Base-by-base conservation (phyloP, 805 yeast species). In the Kockiozyma suomiensis region DNA sequence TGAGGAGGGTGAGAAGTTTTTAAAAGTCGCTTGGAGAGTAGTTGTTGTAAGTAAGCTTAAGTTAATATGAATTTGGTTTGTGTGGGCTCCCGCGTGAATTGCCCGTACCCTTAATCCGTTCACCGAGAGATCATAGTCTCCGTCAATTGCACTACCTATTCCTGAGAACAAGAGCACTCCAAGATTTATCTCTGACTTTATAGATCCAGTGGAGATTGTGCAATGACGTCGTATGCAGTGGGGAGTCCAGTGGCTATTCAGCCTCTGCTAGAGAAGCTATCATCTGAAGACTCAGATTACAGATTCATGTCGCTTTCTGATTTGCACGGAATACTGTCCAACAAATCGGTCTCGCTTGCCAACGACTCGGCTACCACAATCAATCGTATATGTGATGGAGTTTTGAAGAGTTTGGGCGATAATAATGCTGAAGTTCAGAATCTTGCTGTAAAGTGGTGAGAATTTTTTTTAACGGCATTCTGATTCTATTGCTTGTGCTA, bases 251-350 rank as follows among this genome's bases (percentile, higher is more conserved):
- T 35, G 33, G 60, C 60, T 19, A 47, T 62, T 32, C 66, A 55
- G 50, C 60, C 66, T 21, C 59, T 58, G 46, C 54, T 63, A 40
- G 66, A 68, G 64, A 65, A 66, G 68, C 56, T 77, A 68, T 37
- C 60, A 19, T 67, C 70, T 26, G 61, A 71, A 42, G 96, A 90
- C 68, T 87, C 94, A 2, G 96, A 90, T 70, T 75, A 87, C 66
- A 77, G 96, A 70, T 90, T 85, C 74, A 90, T 90, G 96, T 96
- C 92, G 1, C 75, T 90, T 56, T 87, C 82, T 66, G 96, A 90
- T 69, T 78, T 88, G 67, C 82, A 81, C 66, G 81, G 81, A 3
- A 59, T 65, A 3, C 67, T 73, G 28, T 32, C 70, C 3, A 64
- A 67, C 51, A 68, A 64, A 30, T 35, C 68, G 68, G 70, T 61